phyloP scores from a whole-genome alignment of 2,329 filamentous ascomycete genomes.

The Exophiala viscosa region DNA sequence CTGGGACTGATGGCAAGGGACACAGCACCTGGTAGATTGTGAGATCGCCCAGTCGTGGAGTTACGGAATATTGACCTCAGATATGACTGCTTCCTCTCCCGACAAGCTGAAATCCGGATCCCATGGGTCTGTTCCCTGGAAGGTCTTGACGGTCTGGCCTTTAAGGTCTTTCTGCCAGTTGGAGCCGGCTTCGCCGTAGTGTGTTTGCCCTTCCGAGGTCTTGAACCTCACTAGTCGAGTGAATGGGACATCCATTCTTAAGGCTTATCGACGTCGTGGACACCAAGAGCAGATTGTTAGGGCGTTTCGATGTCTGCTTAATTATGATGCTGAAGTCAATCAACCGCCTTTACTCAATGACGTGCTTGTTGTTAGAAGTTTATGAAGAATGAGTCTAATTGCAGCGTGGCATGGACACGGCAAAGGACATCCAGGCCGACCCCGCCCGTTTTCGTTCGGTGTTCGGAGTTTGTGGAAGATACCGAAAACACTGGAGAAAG shows the following conservation, averaged over 20 bases:
- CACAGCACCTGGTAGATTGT: constrained; percentile 40
- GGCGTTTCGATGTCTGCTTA: too few relatives aligned
- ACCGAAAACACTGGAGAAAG: too few relatives aligned
- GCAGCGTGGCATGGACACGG: too few relatives aligned
- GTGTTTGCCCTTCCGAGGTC: not conserved
- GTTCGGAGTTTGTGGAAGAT: too few relatives aligned
- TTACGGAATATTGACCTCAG: constrained; percentile 2
- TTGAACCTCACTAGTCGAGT: not conserved
- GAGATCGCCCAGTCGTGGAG: not conserved
- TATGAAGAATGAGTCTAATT: too few relatives aligned
- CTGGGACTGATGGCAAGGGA: constrained; percentile 33
- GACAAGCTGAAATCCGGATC: not conserved
- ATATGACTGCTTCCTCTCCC: constrained; percentile 1
- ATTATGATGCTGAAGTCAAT: too few relatives aligned
- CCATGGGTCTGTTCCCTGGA: constrained; percentile 3
- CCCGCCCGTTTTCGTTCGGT: too few relatives aligned
- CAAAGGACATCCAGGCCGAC: too few relatives aligned
- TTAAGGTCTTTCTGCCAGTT: constrained; percentile 10
- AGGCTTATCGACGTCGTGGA: too few relatives aligned
- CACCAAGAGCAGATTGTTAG: too few relatives aligned
- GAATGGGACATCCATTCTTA: not conserved
- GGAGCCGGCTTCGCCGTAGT: constrained; percentile 12
- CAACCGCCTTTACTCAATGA: too few relatives aligned
- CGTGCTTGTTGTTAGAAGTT: too few relatives aligned
- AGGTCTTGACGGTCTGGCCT: constrained; percentile 2